Conservation (phyloP, 2,329 filamentous ascomycete genomes). For the Trichoderma sp. region DNA sequence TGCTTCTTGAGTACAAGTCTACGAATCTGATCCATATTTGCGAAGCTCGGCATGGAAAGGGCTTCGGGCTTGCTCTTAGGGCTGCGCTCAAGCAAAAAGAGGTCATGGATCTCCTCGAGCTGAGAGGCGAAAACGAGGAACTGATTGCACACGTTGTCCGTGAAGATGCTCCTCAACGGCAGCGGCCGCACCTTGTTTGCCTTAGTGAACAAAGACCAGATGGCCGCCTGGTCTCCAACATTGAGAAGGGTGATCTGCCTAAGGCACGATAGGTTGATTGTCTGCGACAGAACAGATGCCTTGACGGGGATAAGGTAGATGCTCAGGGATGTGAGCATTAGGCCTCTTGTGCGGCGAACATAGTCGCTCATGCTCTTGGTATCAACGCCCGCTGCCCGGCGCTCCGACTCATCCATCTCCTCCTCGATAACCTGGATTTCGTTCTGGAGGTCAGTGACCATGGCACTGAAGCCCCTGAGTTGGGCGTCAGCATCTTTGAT, state of each 20-base stretch:
- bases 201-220: constrained; percentile 57
- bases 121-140: constrained; percentile 55
- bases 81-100: constrained; percentile 57
- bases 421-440: constrained; percentile 36
- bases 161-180: constrained; percentile 56
- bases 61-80: constrained; percentile 51
- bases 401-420: constrained; percentile 30
- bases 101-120: constrained; percentile 52
- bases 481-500: constrained; percentile 24
- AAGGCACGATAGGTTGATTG: constrained; percentile 57
- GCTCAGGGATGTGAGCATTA: constrained; percentile 52
- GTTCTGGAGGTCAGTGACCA: constrained; percentile 34
- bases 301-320: constrained; percentile 60
- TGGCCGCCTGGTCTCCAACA: constrained; percentile 57
- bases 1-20: constrained; percentile 57
- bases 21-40: constrained; percentile 57
- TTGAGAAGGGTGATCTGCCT: constrained; percentile 59
- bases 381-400: not conserved
- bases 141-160: constrained; percentile 56
- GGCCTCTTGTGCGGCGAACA: constrained; percentile 54
- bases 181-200: constrained; percentile 52
- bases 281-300: constrained; percentile 53
- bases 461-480: constrained; percentile 31
- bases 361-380: constrained; percentile 46
- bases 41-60: constrained; percentile 48